phyloP scores from a whole-genome alignment of 306 rosid genomes.

The Prinsepia uniflora region DNA sequence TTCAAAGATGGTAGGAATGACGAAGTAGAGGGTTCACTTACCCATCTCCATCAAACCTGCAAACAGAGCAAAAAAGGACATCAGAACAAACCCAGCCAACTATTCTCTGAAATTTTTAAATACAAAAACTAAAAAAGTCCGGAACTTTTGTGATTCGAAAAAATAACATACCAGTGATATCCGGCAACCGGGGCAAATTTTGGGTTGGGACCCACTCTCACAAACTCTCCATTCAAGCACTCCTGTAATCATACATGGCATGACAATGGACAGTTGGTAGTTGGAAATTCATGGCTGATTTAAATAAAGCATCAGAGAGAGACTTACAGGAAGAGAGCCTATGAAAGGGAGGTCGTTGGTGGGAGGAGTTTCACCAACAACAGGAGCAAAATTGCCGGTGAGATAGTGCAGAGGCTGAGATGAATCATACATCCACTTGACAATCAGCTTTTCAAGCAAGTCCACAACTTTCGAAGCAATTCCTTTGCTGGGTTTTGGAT shows the following conservation, averaged over 20 bases:
- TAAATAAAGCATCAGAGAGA: neutral
- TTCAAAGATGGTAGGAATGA: conserved; percentile 17
- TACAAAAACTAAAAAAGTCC: conserved; percentile 1
- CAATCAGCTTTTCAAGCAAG: conserved; percentile 62
- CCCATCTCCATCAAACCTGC: conserved; percentile 99
- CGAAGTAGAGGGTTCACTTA: conserved; percentile 38
- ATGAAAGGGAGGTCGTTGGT: conserved; percentile 50
- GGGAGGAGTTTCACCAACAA: conserved; percentile 77
- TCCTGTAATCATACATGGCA: conserved; percentile 43
- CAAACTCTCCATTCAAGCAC: conserved; percentile 95
- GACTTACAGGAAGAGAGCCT: conserved; percentile 76
- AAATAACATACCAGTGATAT: conserved; percentile 68
- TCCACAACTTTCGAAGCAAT: conserved; percentile 52
- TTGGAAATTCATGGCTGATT: neutral
- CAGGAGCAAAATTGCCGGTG: conserved; percentile 75
- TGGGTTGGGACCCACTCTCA: conserved; percentile 89
- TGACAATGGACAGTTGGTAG: neutral
- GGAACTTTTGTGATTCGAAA: neutral
- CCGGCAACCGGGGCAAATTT: conserved; percentile 87
- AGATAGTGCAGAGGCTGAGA: conserved; percentile 71
- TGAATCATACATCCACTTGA: conserved; percentile 58
- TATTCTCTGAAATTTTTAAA: neutral
- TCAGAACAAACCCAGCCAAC: conserved; percentile 26
- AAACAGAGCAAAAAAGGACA: conserved; percentile 27
- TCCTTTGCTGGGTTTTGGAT: conserved; percentile 70